Percentiles rank a stretch among this genome's conserved stretches.
These are phyloP conservation scores for Hippophae tibetana DNA, from an alignment of 306 rosid genomes.

Conservation along the genomic window DNA sequence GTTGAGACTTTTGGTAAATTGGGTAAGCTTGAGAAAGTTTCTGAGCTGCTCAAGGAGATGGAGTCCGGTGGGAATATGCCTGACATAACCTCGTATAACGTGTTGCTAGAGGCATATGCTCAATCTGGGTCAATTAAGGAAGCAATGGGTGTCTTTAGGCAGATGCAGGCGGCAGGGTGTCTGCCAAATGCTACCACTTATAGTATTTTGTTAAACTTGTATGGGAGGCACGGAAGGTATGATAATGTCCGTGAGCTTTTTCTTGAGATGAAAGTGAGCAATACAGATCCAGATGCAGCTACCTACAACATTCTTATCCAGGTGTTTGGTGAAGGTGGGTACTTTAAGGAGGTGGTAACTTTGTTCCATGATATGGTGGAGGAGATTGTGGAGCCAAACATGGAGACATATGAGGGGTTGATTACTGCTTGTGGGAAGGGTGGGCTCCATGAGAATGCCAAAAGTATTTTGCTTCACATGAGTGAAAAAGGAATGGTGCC, in stretches of 20 bases:
- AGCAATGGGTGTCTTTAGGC: constrained; percentile 71
- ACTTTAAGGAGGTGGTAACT: constrained; percentile 90
- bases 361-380: constrained; percentile 95
- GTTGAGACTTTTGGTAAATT: constrained; percentile 77
- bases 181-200: constrained; percentile 66
- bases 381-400: constrained; percentile 80
- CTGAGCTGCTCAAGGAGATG: constrained; percentile 81
- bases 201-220: constrained; percentile 68
- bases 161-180: constrained; percentile 94
- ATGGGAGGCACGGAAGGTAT: constrained; percentile 74
- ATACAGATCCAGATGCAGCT: constrained; percentile 69
- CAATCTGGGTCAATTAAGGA: constrained; percentile 59
- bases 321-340: constrained; percentile 97
- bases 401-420: constrained; percentile 87
- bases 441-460: constrained; percentile 79
- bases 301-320: constrained; percentile 87
- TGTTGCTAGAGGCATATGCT: constrained; percentile 68
- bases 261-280: constrained; percentile 92
- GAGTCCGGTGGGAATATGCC: constrained; percentile 80
- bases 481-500: constrained; percentile 63
- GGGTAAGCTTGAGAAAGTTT: constrained; percentile 62
- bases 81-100: constrained; percentile 79
- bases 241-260: constrained; percentile 90
- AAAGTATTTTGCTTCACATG: constrained; percentile 68
- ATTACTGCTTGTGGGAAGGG: constrained; percentile 94